Evolutionary conservation across 805 yeast genomes (phyloP), one percentile per base, ranked within the genome.

Genomic region (Schizosaccharomyces japonicus): DNA sequence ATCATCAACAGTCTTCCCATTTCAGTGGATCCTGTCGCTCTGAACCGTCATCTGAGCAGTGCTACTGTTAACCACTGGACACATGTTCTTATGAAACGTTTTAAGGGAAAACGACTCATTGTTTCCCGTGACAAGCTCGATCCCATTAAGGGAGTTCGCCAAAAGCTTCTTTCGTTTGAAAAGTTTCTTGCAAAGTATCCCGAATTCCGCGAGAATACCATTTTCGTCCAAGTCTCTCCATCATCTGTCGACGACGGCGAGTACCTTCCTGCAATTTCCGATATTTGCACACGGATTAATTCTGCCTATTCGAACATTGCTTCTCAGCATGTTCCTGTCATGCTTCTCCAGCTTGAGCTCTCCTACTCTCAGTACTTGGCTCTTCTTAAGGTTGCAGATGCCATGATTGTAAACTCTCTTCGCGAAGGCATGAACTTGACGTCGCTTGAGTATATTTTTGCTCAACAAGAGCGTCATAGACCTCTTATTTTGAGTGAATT

Each of bases 351-450:
- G 53, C 92, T 83, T 59, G 95, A 87, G 54, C 73, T 90, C 48
- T 85, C 76, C 33, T 87, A 80, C 58, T 79, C 75, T 49, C 96
- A 90, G 61, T 90, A 90, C 58, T 60, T 90, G 50, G 96, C 94
- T 0, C 64, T 90, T 45, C 70, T 80, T 45, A 66, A 75, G 33
- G 95, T 84, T 57, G 94, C 96, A 1, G 92, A 82, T 53, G 67
- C 75, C 1, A 87, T 90, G 56, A 76, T 80, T 40, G 95, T 87
- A 2, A 77, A 92, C 8, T 80, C 94, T 1, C 72, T 87, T 68
- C 76, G 98, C 58, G 98, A 90, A 61, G 98, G 98, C 23, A 80
- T 90, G 83, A 90, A 90, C 56, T 67, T 90, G 58, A 85, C 96
- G 0, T 87, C 95, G 55, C 98, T 90, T 58, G 98, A 90, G 60